phyloP scores from a whole-genome alignment of 345 rosid species.

The Citrus cavaleriei region DNA sequence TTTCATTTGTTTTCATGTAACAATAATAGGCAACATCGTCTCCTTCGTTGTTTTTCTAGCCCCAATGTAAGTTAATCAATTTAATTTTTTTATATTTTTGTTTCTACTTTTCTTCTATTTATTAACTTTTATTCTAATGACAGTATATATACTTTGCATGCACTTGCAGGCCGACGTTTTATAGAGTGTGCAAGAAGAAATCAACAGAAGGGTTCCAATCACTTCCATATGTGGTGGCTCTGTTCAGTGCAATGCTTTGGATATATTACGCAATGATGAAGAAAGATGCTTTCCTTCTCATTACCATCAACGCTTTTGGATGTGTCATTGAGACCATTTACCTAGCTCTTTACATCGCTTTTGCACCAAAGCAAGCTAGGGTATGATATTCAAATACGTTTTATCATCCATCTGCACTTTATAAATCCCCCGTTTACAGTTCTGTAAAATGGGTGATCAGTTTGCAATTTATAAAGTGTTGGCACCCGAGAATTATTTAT shows the following conservation, averaged over 20 bases:
- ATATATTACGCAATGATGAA: slow-evolving; percentile 61
- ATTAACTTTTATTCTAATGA: no score
- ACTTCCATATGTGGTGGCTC: slow-evolving; percentile 55
- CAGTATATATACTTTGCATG: no score
- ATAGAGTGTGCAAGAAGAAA: slow-evolving; percentile 59
- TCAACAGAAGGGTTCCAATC: slow-evolving; percentile 77
- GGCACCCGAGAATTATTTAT: no score
- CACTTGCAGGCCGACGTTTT: slow-evolving; percentile 58
- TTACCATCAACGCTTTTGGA: slow-evolving; percentile 61
- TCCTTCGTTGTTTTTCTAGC: slow-evolving; percentile 34
- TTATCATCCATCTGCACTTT: no score
- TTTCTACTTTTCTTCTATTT: no score
- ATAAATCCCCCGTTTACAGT: no score
- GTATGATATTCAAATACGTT: slow-evolving; percentile 20
- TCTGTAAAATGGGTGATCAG: no score
- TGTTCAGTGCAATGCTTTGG: slow-evolving; percentile 68
- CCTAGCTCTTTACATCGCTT: slow-evolving; percentile 47
- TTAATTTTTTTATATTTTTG: neutral
- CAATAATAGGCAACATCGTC: slow-evolving; percentile 20
- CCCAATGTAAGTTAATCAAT: slow-evolving; percentile 30
- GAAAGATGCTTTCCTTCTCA: slow-evolving; percentile 55
- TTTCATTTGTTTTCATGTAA: neutral
- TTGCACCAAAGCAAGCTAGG: slow-evolving; percentile 49
- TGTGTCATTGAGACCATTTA: slow-evolving; percentile 62
- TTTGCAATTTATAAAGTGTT: no score